Conservation (phyloP, 208 protist species). For the Trypanosoma avium region DNA sequence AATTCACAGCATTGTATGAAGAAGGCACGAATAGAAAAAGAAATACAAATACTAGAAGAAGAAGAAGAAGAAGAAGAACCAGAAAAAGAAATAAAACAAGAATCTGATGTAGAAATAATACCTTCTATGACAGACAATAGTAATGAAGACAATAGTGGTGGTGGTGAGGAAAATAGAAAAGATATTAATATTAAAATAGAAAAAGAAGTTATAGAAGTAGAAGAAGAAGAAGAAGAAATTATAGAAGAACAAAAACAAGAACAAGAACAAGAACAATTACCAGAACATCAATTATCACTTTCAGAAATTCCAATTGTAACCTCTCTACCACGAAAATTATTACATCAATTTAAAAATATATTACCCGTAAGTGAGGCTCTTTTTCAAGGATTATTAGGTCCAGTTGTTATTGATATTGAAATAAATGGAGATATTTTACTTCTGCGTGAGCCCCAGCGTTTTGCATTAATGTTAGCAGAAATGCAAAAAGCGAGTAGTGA, state of each 20-base stretch:
- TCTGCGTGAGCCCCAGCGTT: conserved; percentile 40
- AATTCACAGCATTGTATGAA: too few species aligned
- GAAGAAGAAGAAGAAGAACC: background rate
- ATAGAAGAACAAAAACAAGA: background rate
- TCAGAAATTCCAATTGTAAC: too few species aligned
- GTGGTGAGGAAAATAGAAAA: too few species aligned
- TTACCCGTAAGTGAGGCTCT: conserved; percentile 45
- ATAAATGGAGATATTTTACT: conserved; percentile 39
- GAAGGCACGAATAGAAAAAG: too few species aligned
- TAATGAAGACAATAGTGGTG: too few species aligned
- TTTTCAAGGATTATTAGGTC: conserved; percentile 50
- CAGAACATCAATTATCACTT: too few species aligned
- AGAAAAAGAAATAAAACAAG: background rate
- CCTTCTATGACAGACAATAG: too few species aligned
- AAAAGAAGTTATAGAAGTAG: background rate
- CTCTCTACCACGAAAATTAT: background rate
- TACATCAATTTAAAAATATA: conserved; percentile 33
- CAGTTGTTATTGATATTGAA: conserved; percentile 65
- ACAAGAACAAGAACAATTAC: background rate
- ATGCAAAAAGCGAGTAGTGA: conserved; percentile 36
- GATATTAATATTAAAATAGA: too few species aligned
- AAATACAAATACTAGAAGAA: background rate
- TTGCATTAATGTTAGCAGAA: conserved; percentile 32
- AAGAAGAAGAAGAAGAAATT: background rate
- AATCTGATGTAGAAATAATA: background rate